Evolutionary conservation across 495 filamentous ascomycete species (phyloP).

Genomic region (Poronia punctata): DNA sequence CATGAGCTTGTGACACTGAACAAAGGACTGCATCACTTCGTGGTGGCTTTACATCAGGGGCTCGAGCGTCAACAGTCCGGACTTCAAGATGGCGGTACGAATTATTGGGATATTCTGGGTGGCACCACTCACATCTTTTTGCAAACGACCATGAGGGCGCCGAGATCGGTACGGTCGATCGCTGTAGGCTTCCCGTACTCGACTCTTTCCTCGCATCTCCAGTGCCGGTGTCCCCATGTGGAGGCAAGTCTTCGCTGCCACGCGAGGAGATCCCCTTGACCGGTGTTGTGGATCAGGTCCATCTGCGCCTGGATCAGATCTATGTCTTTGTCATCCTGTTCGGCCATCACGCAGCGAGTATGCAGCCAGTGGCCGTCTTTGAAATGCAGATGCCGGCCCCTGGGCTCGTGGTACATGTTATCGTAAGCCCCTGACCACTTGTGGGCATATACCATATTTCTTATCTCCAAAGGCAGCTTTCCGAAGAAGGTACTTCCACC

Average conservation of each 20-base stretch:
- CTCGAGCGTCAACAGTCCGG: conserved; percentile 2
- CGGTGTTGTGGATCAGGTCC: conserved; percentile 15
- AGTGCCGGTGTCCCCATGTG: conserved; percentile 25
- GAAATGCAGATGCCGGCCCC: conserved; percentile 23
- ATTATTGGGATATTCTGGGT: not conserved
- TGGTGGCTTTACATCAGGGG: conserved; percentile 14
- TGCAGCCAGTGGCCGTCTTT: conserved; percentile 22
- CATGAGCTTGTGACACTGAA: conserved; percentile 21
- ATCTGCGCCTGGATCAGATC: conserved; percentile 25
- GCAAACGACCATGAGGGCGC: conserved; percentile 24
- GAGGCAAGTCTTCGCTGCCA: conserved; percentile 25
- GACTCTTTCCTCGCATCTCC: conserved; percentile 25
- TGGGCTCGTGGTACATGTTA: conserved; percentile 17
- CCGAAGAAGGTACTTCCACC: conserved; percentile 18
- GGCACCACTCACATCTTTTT: conserved; percentile 22
- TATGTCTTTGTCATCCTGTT: conserved; percentile 21
- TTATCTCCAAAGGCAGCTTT: conserved; percentile 23
- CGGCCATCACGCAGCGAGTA: conserved; percentile 25
- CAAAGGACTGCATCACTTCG: conserved; percentile 22
- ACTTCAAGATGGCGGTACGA: not conserved
- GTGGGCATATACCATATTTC: conserved; percentile 27
- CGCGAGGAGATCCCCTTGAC: conserved; percentile 19
- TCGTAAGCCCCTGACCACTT: conserved; percentile 18
- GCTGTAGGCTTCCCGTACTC: conserved; percentile 13
- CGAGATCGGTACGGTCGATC: conserved; percentile 21